Base-by-base conservation (phyloP, 176 grass and related monocot genomes). In the Musa itinerans region DNA sequence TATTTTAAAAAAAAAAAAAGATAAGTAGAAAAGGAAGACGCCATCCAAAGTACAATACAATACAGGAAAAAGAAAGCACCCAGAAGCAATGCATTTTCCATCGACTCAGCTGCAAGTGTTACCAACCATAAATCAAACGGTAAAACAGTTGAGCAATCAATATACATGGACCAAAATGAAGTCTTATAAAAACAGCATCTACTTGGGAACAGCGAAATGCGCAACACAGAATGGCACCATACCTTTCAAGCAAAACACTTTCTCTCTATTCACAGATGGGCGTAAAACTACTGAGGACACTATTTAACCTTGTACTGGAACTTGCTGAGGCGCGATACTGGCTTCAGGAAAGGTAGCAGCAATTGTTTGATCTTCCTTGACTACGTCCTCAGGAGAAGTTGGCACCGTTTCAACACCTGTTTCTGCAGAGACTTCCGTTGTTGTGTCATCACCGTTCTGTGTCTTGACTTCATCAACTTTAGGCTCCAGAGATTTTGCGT, bases 241-340 rank as follows among this genome's bases (percentile, higher is more conserved):
- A 58, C 25, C 54, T 55, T 74, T 27, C 72, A 74, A 56, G 52
- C 24, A 74, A 24, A 48, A 77, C 75, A 65, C 49, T 13, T 49
- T 11, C 75, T 65, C 43, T 70, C 68, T 70, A 77, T 77, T 65
- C 75, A 77, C 75, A 77, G 65, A 70, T 21, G 9, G 48, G 49
- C 49, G 57, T 61, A 77, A 65, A 50, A 76, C 49, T 48, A 75
- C 48, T 15, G 53, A 19, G 23, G 24, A 64, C 1, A 34, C 19
- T 61, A 55, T 16, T 93, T 88, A 89, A 82, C 86, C 91, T 74
- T 84, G 84, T 58, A 88, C 85, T 50, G 76, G 76, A 80, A 94
- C 86, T 86, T 94, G 86, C 71, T 86, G 91, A 15, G 84, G 77
- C 55, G 82, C 53, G 34, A 83, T 82, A 55, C 80, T 78, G 50